Evolutionary conservation across 2,329 filamentous ascomycete species (phyloP), one percentile per base, ranked within the genome.

Genomic region (Hymenotorrendiella dingleyae): DNA sequence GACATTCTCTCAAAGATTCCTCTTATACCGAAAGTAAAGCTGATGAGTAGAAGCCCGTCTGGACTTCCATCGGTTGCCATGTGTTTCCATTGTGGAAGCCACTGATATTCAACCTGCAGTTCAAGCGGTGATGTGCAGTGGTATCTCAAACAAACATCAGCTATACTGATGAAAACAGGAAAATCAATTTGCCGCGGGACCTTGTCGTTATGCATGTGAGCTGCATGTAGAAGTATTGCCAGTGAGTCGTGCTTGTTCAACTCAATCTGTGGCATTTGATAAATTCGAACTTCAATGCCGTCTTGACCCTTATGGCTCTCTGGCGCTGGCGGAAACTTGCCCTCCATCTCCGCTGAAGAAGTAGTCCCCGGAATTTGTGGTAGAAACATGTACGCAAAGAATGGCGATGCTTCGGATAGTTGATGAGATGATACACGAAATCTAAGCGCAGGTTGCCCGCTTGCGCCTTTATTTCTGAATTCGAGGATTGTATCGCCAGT

Each of bases 251-350:
- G 43, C 2, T 54, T 58, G 40, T 75, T 72, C 5, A 64, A 47
- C 48, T 76, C 72, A 21, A 64, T 54, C 50, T 76, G 72, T 2
- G 72, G 71, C 73, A 77, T 76, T 9, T 69, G 67, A 47, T 73
- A 76, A 1, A 76, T 51, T 48, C 61, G 68, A 2, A 67, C 67
- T 47, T 69, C 65, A 6, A 63, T 62, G 0, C 69, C 69, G 39
- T 74, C 69, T 23, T 62, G 59, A 47, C 64, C 71, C 11, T 60
- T 54, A 39, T 68, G 66, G 19, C 54, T 60, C 57, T 53, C 6
- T 58, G 53, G 62, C 58, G 48, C 45, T 57, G 7, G 58, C 34
- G 36, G 55, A 17, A 59, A 46, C 19, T 55, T 47, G 23, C 42
- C 40, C 10, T 54, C 42, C 46, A 56, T 44, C 19, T 53, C 50